Conservation (phyloP, 768 basidiomycete genomes). For the Tylopilus plumbeoviolaceoides region DNA sequence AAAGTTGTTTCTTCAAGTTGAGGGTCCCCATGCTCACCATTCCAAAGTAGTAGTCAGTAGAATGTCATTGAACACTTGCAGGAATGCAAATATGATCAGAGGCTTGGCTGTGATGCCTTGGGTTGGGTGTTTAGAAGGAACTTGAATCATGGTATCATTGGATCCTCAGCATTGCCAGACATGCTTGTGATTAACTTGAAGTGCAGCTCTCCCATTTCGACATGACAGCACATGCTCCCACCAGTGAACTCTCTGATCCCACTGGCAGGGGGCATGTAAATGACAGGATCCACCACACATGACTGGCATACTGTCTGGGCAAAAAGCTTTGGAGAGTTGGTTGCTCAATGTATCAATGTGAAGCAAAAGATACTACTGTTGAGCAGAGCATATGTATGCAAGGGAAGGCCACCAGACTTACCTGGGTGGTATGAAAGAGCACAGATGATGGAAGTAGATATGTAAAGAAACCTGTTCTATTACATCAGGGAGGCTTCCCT, state of each 20-base stretch:
- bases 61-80: constrained; percentile 81
- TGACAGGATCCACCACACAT: constrained; percentile 76
- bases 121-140: background rate
- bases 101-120: constrained; percentile 69
- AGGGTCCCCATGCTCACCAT: constrained; percentile 73
- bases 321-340: constrained; percentile 55
- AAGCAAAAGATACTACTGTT: too few relatives aligned
- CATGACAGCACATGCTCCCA: constrained; percentile 77
- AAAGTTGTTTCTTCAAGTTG: constrained; percentile 90
- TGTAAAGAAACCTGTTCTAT: too few relatives aligned
- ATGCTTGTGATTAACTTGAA: constrained; percentile 80
- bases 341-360: constrained; percentile 84
- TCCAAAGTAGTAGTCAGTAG: constrained; percentile 84
- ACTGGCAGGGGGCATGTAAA: constrained; percentile 58
- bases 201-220: constrained; percentile 69
- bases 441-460: too few relatives aligned
- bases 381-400: too few relatives aligned
- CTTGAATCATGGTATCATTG: background rate
- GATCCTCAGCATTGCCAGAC: constrained; percentile 66
- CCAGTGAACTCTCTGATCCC: constrained; percentile 39
- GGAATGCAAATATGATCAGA: constrained; percentile 81
- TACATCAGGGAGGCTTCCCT: too few relatives aligned
- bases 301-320: constrained; percentile 45
- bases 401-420: too few relatives aligned
- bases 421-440: too few relatives aligned